phyloP scores from a whole-genome alignment of 2,329 filamentous ascomycete species.

The Xylariales sp. region DNA sequence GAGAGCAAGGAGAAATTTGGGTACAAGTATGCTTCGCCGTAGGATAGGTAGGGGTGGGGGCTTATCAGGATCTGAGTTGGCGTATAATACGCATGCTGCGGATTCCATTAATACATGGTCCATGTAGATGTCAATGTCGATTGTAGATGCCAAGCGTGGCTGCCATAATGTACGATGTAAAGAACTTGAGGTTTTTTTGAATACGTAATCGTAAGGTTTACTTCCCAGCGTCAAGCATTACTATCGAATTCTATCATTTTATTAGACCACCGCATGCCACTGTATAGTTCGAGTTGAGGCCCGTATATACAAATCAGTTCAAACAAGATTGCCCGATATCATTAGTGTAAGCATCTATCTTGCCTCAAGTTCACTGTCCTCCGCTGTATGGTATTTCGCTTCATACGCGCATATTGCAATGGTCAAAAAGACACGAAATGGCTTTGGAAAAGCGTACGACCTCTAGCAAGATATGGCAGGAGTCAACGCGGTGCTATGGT shows the following conservation, averaged over 20 bases:
- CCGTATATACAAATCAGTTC: neutral
- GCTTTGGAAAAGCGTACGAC: neutral
- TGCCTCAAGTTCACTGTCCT: neutral
- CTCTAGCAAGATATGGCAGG: neutral
- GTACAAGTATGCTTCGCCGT: constrained; percentile 43
- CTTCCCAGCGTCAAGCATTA: neutral
- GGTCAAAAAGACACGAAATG: neutral
- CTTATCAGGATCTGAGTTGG: too few species aligned
- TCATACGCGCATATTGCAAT: neutral
- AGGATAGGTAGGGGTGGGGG: neutral
- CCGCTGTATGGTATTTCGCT: neutral
- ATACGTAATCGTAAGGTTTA: too few species aligned
- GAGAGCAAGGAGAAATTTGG: constrained; percentile 41
- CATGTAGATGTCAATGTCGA: too few species aligned
- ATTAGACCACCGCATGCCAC: too few species aligned
- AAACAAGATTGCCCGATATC: too few species aligned
- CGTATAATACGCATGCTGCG: too few species aligned
- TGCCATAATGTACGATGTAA: too few species aligned
- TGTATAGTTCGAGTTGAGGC: neutral
- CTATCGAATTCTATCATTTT: neutral
- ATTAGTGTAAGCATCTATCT: neutral
- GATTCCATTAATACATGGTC: too few species aligned
- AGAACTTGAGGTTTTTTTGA: too few species aligned
- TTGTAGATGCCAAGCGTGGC: too few species aligned
- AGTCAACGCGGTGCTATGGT: neutral